Percentiles rank a stretch among this genome's conserved stretches.
phyloP scores from a whole-genome alignment of 208 protist species.

The Trypanosoma scelopori region DNA sequence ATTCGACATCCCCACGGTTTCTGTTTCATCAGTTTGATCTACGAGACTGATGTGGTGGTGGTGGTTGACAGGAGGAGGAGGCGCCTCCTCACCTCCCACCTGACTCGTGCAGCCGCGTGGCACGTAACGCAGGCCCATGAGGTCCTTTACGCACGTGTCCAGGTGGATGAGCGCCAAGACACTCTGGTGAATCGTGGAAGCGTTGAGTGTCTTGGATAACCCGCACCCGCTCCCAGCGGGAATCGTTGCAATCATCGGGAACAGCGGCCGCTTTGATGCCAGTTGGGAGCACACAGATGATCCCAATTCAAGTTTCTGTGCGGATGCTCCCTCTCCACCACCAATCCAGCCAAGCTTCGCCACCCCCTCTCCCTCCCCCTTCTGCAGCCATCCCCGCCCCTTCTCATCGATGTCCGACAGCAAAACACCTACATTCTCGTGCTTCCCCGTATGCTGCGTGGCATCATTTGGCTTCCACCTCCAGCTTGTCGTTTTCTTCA shows the following conservation, averaged over 20 bases:
- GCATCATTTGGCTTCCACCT: too few relatives aligned
- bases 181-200: constrained; percentile 40
- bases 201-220: constrained; percentile 75
- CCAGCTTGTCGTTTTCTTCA: too few relatives aligned
- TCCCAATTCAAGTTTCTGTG: too few relatives aligned
- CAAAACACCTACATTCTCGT: neutral
- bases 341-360: neutral
- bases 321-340: too few relatives aligned
- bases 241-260: constrained; percentile 76
- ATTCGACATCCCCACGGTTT: too few relatives aligned
- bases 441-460: too few relatives aligned
- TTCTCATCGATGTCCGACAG: too few relatives aligned
- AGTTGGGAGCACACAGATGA: too few relatives aligned
- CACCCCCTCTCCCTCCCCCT: neutral
- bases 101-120: constrained; percentile 23
- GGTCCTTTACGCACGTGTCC: constrained; percentile 50
- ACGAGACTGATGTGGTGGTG: neutral
- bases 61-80: too few relatives aligned
- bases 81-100: too few relatives aligned
- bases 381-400: too few relatives aligned
- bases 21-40: neutral
- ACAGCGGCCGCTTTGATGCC: constrained; percentile 1
- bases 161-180: constrained; percentile 76
- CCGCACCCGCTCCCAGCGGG: constrained; percentile 82
- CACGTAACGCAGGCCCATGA: constrained; percentile 60